Evolutionary conservation across 371 early-diverging fungal species (phyloP), one percentile per base, ranked within the genome.

Genomic region (Batkoa obscura): DNA sequence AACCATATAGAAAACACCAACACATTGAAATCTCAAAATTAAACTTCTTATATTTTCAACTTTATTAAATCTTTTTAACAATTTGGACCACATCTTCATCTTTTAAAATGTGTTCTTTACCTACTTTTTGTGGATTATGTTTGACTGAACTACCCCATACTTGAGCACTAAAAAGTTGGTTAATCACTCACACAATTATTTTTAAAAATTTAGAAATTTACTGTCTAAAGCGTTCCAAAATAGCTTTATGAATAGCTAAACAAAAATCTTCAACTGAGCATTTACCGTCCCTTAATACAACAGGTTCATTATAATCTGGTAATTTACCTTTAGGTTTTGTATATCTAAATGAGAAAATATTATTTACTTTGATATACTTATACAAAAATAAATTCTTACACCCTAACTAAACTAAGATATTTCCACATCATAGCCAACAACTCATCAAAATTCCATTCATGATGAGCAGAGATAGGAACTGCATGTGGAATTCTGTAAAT

Each of bases 21-120:
- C 23, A 23, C 23, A 23, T 23, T 23, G 23, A 23, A 23, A 23
- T 23, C 23, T 23, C 23, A 23, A 23, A 23, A 23, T 23, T 23
- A 23, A 23, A 23, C 23, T 23, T 23, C 23, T 23, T 23, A 23
- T 23, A 23, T 23, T 23, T 23, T 23, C 41, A 41, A 45, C 4
- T 5, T 23, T 15, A 15, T 59, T 71, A 74, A 52, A 70, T 66
- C 63, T 75, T 77, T 71, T 90, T 90, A 42, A 93, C 81, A 66
- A 99, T 89, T 66, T 97, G 97, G n/a, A 99, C 98, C 3, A 99
- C 99, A 76, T 99, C 99, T 71, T 96, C 97, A 68, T 99, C 99
- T 42, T 73, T 67, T 51, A 99, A 70, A 13, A 81, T 65, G 66
- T 99, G 99, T 58, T 95, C 96, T 64, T 86, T 83, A 57, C 99